Conservation (phyloP, 1,139 yeast genomes). For the Geotrichum histeridarum region DNA sequence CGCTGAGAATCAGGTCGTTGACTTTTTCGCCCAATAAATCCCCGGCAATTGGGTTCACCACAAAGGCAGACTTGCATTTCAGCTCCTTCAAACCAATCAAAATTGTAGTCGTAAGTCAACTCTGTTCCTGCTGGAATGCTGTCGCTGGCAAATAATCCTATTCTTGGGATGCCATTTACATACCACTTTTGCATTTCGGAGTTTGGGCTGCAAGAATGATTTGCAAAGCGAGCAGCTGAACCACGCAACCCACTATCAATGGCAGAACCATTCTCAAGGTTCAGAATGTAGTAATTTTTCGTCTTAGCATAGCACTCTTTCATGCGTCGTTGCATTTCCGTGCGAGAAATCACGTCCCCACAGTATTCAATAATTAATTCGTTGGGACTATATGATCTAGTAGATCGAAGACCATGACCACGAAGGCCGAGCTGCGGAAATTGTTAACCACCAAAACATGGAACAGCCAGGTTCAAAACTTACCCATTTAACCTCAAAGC, state of each 20-base stretch:
- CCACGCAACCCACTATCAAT: conserved; percentile 42
- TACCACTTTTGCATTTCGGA: conserved; percentile 44
- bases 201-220: conserved; percentile 45
- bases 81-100: conserved; percentile 40
- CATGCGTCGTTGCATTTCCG: conserved; percentile 35
- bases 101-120: conserved; percentile 43
- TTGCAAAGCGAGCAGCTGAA: conserved; percentile 43
- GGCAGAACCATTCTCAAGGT: conserved; percentile 38
- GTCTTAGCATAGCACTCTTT: conserved; percentile 28
- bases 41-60: conserved; percentile 39
- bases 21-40: conserved; percentile 34
- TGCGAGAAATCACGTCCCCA: conserved; percentile 41
- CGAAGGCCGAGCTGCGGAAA: conserved; percentile 29
- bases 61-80: conserved; percentile 40
- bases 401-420: conserved; percentile 40
- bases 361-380: conserved; percentile 44
- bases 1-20: conserved; percentile 10
- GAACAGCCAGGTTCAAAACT: conserved; percentile 1
- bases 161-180: conserved; percentile 39
- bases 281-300: conserved; percentile 37
- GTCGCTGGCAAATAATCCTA: conserved; percentile 41
- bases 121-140: conserved; percentile 39
- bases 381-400: conserved; percentile 36
- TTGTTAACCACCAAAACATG: background rate
- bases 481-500: conserved; percentile 35